Evolutionary conservation across 2,329 filamentous ascomycete genomes (phyloP).

Genomic region (Sporothrix euskadiensis): DNA sequence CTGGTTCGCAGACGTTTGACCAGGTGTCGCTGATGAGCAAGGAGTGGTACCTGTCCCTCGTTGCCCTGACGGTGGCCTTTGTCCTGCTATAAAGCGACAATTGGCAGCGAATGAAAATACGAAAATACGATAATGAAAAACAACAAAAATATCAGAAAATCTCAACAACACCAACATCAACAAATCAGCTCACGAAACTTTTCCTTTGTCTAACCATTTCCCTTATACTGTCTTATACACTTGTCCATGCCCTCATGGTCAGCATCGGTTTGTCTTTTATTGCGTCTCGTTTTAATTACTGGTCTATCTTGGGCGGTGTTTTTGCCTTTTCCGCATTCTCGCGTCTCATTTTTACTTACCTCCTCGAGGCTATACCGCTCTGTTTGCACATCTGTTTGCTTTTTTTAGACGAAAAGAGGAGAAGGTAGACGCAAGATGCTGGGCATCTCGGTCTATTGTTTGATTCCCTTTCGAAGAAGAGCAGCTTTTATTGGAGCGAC

Average conservation of each 20-base stretch:
- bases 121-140: not conserved
- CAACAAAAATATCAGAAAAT: slow-evolving; percentile 4
- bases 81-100: slow-evolving; percentile 24
- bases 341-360: not conserved
- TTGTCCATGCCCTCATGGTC: slow-evolving; percentile 14
- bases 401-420: not conserved
- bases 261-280: slow-evolving; percentile 8
- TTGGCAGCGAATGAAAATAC: not conserved
- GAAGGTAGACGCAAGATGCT: not conserved
- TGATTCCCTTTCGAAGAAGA: not conserved
- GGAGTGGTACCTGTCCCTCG: slow-evolving; percentile 26
- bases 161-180: not conserved
- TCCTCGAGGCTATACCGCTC: not conserved
- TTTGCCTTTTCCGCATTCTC: not conserved
- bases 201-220: not conserved
- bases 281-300: not conserved
- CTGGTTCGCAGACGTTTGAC: slow-evolving; percentile 16
- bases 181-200: slow-evolving; percentile 1
- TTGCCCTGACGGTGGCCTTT: slow-evolving; percentile 26
- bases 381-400: not conserved
- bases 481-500: not conserved
- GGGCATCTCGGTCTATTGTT: not conserved
- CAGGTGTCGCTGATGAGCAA: slow-evolving; percentile 23
- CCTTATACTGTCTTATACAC: not conserved
- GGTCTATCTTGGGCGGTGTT: not conserved